Conservation (phyloP, 192 early-diverging fungal genomes). For the Umbelopsis sp. region DNA sequence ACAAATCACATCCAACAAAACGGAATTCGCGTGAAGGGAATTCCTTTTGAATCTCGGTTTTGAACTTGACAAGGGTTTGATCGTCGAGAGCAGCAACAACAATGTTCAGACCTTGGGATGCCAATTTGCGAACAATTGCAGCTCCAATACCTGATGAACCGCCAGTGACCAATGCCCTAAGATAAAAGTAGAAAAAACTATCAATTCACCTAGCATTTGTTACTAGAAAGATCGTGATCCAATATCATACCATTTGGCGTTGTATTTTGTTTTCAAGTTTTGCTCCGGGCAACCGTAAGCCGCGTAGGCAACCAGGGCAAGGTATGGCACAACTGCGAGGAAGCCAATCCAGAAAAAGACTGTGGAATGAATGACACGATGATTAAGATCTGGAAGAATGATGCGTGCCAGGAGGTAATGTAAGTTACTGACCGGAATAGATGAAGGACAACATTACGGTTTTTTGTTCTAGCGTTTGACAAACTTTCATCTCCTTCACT, state of each 20-base stretch:
- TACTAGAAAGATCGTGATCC: neutral
- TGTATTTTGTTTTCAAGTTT: slow-evolving; percentile 58
- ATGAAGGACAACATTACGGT: slow-evolving; percentile 12
- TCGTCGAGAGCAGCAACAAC: slow-evolving; percentile 61
- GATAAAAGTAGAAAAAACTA: too few relatives aligned
- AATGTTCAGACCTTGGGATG: slow-evolving; percentile 55
- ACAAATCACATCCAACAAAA: slow-evolving; percentile 53
- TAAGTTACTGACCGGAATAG: slow-evolving; percentile 6
- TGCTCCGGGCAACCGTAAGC: slow-evolving; percentile 46
- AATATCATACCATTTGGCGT: slow-evolving; percentile 45
- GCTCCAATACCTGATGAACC: slow-evolving; percentile 61
- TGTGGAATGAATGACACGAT: neutral
- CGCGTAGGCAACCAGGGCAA: slow-evolving; percentile 37
- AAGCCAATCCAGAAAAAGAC: slow-evolving; percentile 42
- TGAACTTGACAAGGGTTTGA: slow-evolving; percentile 31
- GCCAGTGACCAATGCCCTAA: slow-evolving; percentile 60
- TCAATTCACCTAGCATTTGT: neutral
- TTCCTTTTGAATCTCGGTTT: slow-evolving; percentile 33
- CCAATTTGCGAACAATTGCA: slow-evolving; percentile 52
- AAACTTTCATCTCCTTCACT: neutral
- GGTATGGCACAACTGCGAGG: slow-evolving; percentile 38
- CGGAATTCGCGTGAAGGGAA: slow-evolving; percentile 50
- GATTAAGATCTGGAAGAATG: too few relatives aligned
- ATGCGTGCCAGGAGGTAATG: neutral
- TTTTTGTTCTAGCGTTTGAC: neutral